Evolutionary conservation across 2,329 filamentous ascomycete species (phyloP), one percentile per base, ranked within the genome.

Genomic region (Verticillium nubilum): DNA sequence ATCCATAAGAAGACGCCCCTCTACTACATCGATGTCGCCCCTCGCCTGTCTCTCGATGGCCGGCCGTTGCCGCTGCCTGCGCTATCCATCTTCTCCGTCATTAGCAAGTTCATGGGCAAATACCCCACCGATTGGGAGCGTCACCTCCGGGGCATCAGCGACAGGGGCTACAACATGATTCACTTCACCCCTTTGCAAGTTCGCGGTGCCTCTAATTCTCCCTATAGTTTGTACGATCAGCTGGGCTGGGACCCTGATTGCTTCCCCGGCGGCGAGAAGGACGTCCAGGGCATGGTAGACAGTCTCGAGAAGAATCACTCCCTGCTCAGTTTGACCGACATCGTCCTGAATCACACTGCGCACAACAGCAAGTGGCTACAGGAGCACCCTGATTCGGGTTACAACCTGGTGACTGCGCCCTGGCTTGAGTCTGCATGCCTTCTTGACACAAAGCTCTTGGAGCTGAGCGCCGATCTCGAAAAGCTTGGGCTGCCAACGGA

Each of bases 31-130:
- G 93, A 98, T 83, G 91, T 99, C 42, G 90, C 90, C 19, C 95
- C 96, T 0, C 84, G 83, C 29, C 80, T 99, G 65, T 85, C 82
- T 12, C 83, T 98, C 60, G 88, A 91, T 58, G 87, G 88, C 59
- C 80, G 86, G 54, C 84, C 86, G 10, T 76, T 99, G 67, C 93
- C 95, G 1, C 80, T 98, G 67, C 87, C 95, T 66, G 91, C 94
- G 1, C 80, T 99, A 56, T 96, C 92, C 15, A 84, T 97, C 65
- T 96, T 97, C 76, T 98, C 95, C 12, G 83, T 94, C 59, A 91
- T 99, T 63, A 97, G 94, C 71, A 99, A 99, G 76, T 97, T 97
- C 77, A 96, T 99, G 91, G 95, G 95, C 63, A 87, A 88, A 69
- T 97, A 95, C 70, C 92, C 94, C 0, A 81, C 81, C 17, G 91